Evolutionary conservation across 2,329 filamentous ascomycete genomes (phyloP).

Genomic region (Cadophora gregata): DNA sequence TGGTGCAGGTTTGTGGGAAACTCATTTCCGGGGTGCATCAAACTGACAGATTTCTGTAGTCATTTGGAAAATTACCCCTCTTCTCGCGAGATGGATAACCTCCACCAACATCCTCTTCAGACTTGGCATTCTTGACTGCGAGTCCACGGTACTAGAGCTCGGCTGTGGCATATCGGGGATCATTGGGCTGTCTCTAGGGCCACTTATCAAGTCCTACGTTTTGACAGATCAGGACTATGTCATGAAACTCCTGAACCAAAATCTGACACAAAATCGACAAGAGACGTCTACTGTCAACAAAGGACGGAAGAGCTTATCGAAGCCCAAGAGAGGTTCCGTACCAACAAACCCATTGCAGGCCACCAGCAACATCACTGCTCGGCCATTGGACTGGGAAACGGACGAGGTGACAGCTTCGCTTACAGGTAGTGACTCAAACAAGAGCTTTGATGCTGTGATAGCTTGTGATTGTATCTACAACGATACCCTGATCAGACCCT

Average conservation of each 20-base stretch:
- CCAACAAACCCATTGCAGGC: not conserved
- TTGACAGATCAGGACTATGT: slow-evolving; percentile 92
- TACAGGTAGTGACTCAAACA: slow-evolving; percentile 37
- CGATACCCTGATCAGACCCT: slow-evolving; percentile 78
- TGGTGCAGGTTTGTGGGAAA: slow-evolving; percentile 61
- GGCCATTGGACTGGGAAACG: slow-evolving; percentile 83
- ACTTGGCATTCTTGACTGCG: slow-evolving; percentile 55
- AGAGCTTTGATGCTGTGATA: slow-evolving; percentile 73
- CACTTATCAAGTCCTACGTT: slow-evolving; percentile 66
- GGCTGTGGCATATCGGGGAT: slow-evolving; percentile 88
- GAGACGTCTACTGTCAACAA: slow-evolving; percentile 26
- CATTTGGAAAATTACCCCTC: slow-evolving; percentile 88
- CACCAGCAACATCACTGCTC: slow-evolving; percentile 57
- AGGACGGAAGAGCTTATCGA: slow-evolving; percentile 35
- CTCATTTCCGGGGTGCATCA: slow-evolving; percentile 6
- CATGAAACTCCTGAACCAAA: slow-evolving; percentile 75
- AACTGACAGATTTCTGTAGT: slow-evolving; percentile 56
- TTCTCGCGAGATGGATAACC: slow-evolving; percentile 81
- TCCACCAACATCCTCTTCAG: slow-evolving; percentile 68
- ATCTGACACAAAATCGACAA: slow-evolving; percentile 67
- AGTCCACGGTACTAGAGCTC: slow-evolving; percentile 76
- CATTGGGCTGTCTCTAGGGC: slow-evolving; percentile 71
- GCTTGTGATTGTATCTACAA: slow-evolving; percentile 98
- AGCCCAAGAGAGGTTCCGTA: slow-evolving; percentile 31
- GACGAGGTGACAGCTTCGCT: slow-evolving; percentile 56